Evolutionary conservation across 345 rosid genomes (phyloP), one percentile per base, ranked within the genome.

Genomic region (Gossypioides kirkii): DNA sequence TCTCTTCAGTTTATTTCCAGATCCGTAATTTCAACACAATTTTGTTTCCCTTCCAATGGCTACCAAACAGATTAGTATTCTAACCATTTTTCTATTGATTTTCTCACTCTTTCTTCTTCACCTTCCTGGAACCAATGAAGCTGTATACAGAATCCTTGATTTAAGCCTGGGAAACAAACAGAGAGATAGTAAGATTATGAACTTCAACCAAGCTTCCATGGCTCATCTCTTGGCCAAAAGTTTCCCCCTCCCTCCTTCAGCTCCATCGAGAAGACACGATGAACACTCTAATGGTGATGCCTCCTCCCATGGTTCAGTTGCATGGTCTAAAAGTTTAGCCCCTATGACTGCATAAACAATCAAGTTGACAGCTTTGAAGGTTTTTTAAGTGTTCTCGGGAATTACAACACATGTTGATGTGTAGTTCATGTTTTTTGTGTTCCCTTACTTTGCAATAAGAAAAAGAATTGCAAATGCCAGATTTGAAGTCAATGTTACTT

Each of bases 261-360:
- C 71, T 18, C 86, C 86, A 16, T 83, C 84, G 4, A 45, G 18
- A 61, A 63, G 80, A 66, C 82, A 81, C 73, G 69, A 83, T 46
- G 20, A 17, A 50, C 17, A 50, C 55, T 5, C 8, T 50, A 50
- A 50, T 50, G 55, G 18, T 6, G 59, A 1, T 8, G 46, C 6
- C 3, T 17, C 6, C 3, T 17, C 43, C 5, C 11, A 1, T 28
- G 43, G 20, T 28, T 61, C 43, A 16, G 11, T 6, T 14, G 16
- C 65, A 32, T 61, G 46, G 46, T 61, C 23, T 61, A 8, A 17
- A 45, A 36, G 46, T 17, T 22, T 61, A 61, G 66, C 23, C 8
- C 10, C 2, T 42, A 42, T 32, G 38, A 32, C 38, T 0, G 38
- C 38, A 32, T 32, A 32, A 32, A 32, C 36, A 32, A 32, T 32